Percentiles rank a stretch among this genome's conserved stretches.
Evolutionary conservation across 306 rosid species (phyloP).

Genomic region (Citrullus amarus): DNA sequence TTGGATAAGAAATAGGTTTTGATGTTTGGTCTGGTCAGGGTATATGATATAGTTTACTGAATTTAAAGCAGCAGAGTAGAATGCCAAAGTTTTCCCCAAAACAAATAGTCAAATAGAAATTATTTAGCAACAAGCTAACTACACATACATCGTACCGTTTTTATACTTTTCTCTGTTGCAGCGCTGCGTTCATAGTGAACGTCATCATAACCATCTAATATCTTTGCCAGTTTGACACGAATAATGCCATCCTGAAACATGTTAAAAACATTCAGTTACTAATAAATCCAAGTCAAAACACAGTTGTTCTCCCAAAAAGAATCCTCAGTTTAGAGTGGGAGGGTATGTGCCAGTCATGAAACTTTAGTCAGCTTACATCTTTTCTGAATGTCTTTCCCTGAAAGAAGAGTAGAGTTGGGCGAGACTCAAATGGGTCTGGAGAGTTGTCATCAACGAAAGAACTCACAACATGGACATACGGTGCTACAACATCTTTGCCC

Average conservation of each 20-base stretch:
- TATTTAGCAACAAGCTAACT: background rate
- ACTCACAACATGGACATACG: conserved; percentile 89
- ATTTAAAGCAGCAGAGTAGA: background rate
- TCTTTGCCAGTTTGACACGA: conserved; percentile 69
- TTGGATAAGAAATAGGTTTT: background rate
- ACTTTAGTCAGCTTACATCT: conserved; percentile 47
- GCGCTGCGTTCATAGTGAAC: conserved; percentile 80
- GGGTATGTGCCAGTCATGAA: conserved; percentile 1
- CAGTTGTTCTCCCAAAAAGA: background rate
- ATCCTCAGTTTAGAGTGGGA: background rate
- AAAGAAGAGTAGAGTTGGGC: conserved; percentile 71
- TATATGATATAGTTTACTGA: background rate
- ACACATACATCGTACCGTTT: conserved; percentile 44
- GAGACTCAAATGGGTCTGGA: conserved; percentile 71
- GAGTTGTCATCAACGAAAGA: conserved; percentile 52
- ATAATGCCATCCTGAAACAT: conserved; percentile 78
- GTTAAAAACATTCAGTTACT: conserved; percentile 5
- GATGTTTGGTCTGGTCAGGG: background rate
- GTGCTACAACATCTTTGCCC: conserved; percentile 80
- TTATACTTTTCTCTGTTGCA: conserved; percentile 74
- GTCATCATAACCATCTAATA: conserved; percentile 57
- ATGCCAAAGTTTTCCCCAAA: background rate
- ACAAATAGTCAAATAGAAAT: background rate
- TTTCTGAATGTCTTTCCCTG: conserved; percentile 75
- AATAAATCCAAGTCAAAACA: conserved; percentile 8